Evolutionary conservation across 1,284 basidiomycete species (phyloP).

Genomic region (Pascua sp.): DNA sequence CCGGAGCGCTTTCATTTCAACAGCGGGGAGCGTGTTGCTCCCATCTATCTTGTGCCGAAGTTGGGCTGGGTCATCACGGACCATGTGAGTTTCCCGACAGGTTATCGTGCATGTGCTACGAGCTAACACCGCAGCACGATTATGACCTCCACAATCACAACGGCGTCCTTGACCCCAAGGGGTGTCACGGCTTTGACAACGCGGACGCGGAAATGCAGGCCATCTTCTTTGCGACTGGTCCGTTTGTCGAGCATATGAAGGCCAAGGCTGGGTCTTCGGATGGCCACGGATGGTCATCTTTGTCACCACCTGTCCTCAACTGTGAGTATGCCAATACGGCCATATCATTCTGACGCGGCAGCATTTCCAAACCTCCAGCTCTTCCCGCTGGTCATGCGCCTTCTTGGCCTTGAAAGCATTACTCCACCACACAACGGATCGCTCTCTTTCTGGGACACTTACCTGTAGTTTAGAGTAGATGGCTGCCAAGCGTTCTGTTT

Average conservation of each 20-base stretch:
- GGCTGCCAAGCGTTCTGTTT: not conserved
- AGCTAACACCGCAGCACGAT: slow-evolving; percentile 48
- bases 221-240: slow-evolving; percentile 67
- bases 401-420: slow-evolving; percentile 62
- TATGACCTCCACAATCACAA: not conserved
- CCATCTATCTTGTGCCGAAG: slow-evolving; percentile 77
- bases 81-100: slow-evolving; percentile 24
- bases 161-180: slow-evolving; percentile 5
- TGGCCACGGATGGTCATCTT: slow-evolving; percentile 31
- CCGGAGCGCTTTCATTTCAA: slow-evolving; percentile 73
- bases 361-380: slow-evolving; percentile 79
- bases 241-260: slow-evolving; percentile 8
- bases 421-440: slow-evolving; percentile 55
- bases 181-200: slow-evolving; percentile 57
- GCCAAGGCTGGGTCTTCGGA: slow-evolving; percentile 46
- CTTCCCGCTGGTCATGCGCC: slow-evolving; percentile 72
- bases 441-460: slow-evolving; percentile 7
- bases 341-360: slow-evolving; percentile 4
- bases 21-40: slow-evolving; percentile 69
- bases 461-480: not conserved
- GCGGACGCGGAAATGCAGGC: slow-evolving; percentile 72
- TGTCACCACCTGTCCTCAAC: slow-evolving; percentile 68
- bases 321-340: slow-evolving; percentile 19
- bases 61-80: slow-evolving; percentile 70
- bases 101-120: not conserved